A percentile compares a stretch with the other conserved stretches of the same genome.
Evolutionary conservation across 179 eudicot species (phyloP).

Genomic region (Silene noctiflora): DNA sequence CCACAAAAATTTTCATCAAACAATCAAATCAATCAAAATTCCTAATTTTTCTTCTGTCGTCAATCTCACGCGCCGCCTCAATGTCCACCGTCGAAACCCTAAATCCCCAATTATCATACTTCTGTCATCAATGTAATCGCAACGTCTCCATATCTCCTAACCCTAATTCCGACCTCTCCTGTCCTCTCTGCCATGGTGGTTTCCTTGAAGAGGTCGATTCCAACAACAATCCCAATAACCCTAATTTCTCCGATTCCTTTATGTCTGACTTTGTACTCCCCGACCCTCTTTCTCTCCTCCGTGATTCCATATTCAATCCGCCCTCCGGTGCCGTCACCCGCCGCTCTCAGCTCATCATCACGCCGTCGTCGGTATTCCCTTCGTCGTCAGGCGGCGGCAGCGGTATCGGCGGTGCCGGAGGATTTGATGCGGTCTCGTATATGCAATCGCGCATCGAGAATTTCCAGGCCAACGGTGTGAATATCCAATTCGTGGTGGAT

Average conservation of each 20-base stretch:
- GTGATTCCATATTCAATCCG: background rate
- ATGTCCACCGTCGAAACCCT: conserved; percentile 38
- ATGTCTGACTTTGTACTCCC: background rate
- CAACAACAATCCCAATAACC: conserved; percentile 17
- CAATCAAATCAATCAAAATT: background rate
- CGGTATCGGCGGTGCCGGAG: background rate
- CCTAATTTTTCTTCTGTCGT: background rate
- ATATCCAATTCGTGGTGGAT: conserved; percentile 44
- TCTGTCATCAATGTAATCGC: conserved; percentile 53
- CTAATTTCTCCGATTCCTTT: background rate
- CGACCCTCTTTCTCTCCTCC: conserved; percentile 17
- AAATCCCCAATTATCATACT: conserved; percentile 27
- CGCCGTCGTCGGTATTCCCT: conserved; percentile 16
- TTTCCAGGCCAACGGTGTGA: conserved; percentile 30
- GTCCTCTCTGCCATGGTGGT: conserved; percentile 54
- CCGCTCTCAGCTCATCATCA: conserved; percentile 14
- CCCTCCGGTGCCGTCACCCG: background rate
- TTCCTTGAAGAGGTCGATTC: conserved; percentile 50
- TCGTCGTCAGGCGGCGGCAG: background rate
- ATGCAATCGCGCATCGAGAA: conserved; percentile 31
- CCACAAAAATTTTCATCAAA: background rate
- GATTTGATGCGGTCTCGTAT: conserved; percentile 38
- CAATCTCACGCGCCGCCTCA: background rate
- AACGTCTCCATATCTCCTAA: conserved; percentile 36
- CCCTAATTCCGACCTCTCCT: conserved; percentile 41